Conservation (phyloP, 2,329 filamentous ascomycete genomes). For the Pseudocercospora fijiensis region DNA sequence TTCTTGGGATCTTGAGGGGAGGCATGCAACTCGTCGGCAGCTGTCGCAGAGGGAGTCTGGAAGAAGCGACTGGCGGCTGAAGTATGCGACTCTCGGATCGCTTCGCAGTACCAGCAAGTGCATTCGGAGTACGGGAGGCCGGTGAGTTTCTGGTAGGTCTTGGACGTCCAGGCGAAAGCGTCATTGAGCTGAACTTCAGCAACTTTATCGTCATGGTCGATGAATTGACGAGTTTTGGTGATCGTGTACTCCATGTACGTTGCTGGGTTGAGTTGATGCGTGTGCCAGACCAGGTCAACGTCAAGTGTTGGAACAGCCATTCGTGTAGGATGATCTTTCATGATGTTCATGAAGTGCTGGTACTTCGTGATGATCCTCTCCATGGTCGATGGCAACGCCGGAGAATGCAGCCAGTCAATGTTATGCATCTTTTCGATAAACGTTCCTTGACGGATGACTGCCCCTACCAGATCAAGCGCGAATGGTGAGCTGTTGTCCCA, state of each 20-base stretch:
- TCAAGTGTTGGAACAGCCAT: conserved; percentile 70
- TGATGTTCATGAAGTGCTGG: conserved; percentile 61
- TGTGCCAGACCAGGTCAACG: conserved; percentile 77
- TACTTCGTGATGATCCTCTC: conserved; percentile 64
- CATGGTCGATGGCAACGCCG: conserved; percentile 64
- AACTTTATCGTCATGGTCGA: conserved; percentile 84
- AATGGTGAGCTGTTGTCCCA: conserved; percentile 67
- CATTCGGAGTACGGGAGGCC: conserved; percentile 71
- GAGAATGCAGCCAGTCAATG: conserved; percentile 76
- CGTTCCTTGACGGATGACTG: conserved; percentile 63
- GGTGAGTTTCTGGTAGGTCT: conserved; percentile 65
- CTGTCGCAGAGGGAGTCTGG: conserved; percentile 42
- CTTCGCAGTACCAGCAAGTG: conserved; percentile 82
- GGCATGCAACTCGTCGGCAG: conserved; percentile 39
- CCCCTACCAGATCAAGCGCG: conserved; percentile 63
- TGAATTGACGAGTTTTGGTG: conserved; percentile 54
- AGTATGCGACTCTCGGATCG: conserved; percentile 59
- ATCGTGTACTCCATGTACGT: conserved; percentile 63
- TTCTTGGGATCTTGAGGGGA: conserved; percentile 54
- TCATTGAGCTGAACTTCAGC: conserved; percentile 63
- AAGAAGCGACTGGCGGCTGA: conserved; percentile 50
- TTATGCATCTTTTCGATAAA: conserved; percentile 73
- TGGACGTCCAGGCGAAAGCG: conserved; percentile 71
- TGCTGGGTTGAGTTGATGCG: conserved; percentile 68
- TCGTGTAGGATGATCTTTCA: conserved; percentile 48